A percentile compares a stretch with the other conserved stretches of the same genome.
phyloP scores from a whole-genome alignment of 169 alveolate species.

The Eimeria brunetti region DNA sequence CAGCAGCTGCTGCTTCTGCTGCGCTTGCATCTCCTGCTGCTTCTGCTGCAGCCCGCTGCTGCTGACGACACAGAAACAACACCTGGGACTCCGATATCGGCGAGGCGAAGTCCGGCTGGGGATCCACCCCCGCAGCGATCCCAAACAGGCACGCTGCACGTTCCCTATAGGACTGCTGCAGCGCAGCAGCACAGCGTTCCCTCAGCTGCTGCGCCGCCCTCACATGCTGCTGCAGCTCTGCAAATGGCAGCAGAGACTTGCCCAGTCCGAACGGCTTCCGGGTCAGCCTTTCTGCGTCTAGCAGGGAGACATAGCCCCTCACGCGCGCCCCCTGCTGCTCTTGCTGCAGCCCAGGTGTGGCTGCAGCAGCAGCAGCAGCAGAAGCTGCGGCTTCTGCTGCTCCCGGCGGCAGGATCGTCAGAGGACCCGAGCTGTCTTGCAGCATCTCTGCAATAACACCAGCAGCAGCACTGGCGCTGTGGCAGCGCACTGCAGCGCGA shows the following conservation, averaged over 20 bases:
- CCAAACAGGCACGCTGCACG: slow-evolving; percentile 75
- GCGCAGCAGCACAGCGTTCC: slow-evolving; percentile 64
- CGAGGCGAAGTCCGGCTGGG: slow-evolving; percentile 51
- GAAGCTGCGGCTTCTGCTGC: slow-evolving; percentile 50
- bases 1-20: not conserved
- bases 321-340: slow-evolving; percentile 50
- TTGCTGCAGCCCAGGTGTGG: not conserved
- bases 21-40: slow-evolving; percentile 3
- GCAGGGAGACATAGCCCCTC: slow-evolving; percentile 58
- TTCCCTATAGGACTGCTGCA: slow-evolving; percentile 78
- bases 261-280: slow-evolving; percentile 77
- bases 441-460: slow-evolving; percentile 63
- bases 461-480: slow-evolving; percentile 71
- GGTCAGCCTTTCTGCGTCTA: slow-evolving; percentile 75
- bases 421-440: slow-evolving; percentile 61
- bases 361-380: slow-evolving; percentile 57
- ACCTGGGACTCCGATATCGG: slow-evolving; percentile 57
- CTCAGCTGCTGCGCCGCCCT: slow-evolving; percentile 62
- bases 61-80: slow-evolving; percentile 59
- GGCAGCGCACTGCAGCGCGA: slow-evolving; percentile 70
- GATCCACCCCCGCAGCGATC: slow-evolving; percentile 74
- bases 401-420: slow-evolving; percentile 60
- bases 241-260: slow-evolving; percentile 48
- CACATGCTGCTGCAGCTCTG: slow-evolving; percentile 66
- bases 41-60: slow-evolving; percentile 52